phyloP scores from a whole-genome alignment of 495 filamentous ascomycete genomes.

The Achaetomiella virescens region DNA sequence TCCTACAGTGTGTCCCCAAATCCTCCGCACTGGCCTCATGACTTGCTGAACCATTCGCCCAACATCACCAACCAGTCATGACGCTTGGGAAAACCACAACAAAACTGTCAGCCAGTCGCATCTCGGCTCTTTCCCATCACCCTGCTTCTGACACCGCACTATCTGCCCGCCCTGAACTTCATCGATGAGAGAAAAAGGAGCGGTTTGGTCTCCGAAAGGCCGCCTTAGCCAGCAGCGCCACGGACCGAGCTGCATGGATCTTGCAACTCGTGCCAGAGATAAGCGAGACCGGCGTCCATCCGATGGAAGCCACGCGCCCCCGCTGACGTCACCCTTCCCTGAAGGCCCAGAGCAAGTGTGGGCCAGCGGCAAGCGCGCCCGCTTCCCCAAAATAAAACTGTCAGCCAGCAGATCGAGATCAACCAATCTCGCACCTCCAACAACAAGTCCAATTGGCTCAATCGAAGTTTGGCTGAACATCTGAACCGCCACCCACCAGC shows the following conservation, averaged over 20 bases:
- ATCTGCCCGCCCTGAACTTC: too few relatives aligned
- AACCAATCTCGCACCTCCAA: not conserved
- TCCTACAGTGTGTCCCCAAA: not conserved
- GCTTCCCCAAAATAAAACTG: not conserved
- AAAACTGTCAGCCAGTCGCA: too few relatives aligned
- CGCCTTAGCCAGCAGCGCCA: too few relatives aligned
- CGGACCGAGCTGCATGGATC: too few relatives aligned
- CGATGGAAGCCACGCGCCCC: not conserved
- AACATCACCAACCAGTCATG: not conserved
- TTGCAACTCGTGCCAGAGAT: conserved; percentile 3
- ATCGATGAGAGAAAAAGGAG: not conserved
- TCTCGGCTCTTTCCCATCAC: too few relatives aligned
- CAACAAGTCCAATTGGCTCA: not conserved
- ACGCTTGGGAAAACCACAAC: too few relatives aligned
- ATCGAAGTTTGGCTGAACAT: not conserved
- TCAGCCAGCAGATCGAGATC: not conserved
- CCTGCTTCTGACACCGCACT: too few relatives aligned
- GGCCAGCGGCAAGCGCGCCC: conserved; percentile 10
- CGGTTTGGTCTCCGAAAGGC: not conserved
- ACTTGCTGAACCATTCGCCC: not conserved
- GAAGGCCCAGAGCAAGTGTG: not conserved
- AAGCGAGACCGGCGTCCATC: conserved; percentile 4
- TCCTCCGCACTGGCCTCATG: not conserved
- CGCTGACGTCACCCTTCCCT: conserved; percentile 5
- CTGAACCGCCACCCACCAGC: not conserved